phyloP scores from a whole-genome alignment of 768 basidiomycete species.

The Jaapia argillacea region DNA sequence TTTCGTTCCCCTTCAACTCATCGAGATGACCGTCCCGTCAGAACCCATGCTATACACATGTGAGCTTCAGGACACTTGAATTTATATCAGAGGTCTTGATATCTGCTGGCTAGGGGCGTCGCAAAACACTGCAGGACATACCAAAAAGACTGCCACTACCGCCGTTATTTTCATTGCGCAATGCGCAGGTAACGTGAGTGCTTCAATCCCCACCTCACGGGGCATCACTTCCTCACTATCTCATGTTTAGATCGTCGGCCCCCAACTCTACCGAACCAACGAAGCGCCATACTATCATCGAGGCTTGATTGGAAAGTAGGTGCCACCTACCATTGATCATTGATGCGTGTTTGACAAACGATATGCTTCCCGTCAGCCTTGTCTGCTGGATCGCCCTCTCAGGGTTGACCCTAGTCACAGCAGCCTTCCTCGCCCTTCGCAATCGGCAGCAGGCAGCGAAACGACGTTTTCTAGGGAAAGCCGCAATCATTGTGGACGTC shows the following conservation, averaged over 20 bases:
- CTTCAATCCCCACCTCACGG: background rate
- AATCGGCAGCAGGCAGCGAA: conserved; percentile 27
- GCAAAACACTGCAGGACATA: conserved; percentile 32
- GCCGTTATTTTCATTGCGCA: conserved; percentile 35
- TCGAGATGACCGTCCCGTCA: conserved; percentile 3
- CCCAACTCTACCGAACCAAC: conserved; percentile 25
- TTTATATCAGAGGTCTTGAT: background rate
- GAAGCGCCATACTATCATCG: conserved; percentile 29
- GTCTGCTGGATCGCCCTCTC: conserved; percentile 29
- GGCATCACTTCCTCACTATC: background rate
- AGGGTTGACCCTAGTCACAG: conserved; percentile 25
- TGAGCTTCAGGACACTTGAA: background rate
- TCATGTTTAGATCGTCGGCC: conserved; percentile 22
- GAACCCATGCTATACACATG: conserved; percentile 33
- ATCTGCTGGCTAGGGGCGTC: conserved; percentile 18
- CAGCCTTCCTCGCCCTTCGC: conserved; percentile 23
- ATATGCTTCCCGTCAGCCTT: conserved; percentile 17
- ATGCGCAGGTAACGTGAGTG: conserved; percentile 32
- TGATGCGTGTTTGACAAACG: background rate
- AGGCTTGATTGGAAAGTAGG: conserved; percentile 28
- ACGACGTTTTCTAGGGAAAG: conserved; percentile 25
- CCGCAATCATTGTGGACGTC: conserved; percentile 23
- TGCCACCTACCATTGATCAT: background rate
- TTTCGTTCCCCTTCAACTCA: background rate
- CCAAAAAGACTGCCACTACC: conserved; percentile 31